Evolutionary conservation across 2,329 filamentous ascomycete species (phyloP), one percentile per base, ranked within the genome.

Genomic region (Talaromyces sp.): DNA sequence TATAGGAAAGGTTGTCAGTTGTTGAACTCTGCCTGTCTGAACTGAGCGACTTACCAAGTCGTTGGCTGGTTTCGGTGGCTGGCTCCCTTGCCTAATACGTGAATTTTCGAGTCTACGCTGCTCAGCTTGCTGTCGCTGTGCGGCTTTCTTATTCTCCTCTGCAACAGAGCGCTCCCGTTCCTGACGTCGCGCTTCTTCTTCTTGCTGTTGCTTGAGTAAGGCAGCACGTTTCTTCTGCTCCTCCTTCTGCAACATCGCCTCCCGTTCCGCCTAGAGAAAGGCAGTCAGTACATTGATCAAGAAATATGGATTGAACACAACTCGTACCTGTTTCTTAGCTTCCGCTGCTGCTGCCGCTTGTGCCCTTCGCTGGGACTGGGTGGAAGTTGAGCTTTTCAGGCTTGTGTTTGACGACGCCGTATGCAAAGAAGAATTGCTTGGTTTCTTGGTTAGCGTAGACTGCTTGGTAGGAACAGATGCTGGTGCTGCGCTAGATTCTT

Each of bases 221-320:
- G 86, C 87, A 57, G 86, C 86, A 66, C 90, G 85, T 79, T 93
- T 92, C 78, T 96, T 97, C 43, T 90, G 88, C 22, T 96, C 91
- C 9, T 89, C 88, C 73, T 92, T 94, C 59, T 89, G 87, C 24
- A 58, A 35, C 71, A 93, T 89, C 14, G 87, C 87, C 69, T 93
- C 91, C 57, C 88, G 87, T 73, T 96, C 92, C 71, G 96, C 93
- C 74, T 87, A 67, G 5, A 64, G 27, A 58, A 14, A 31, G 45
- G 37, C 13, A 31, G 22, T 56, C 33, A 56, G 52, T 37, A 35
- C 5, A 37, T 11, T 37, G 19, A 56, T 39, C 24, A 11, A 56
- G n/a, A 22, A n/a, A 4, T 56, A 1, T 24, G 52, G n/a, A 2
- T 24, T 24, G 11, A 39, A 14, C 7, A 37, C 2, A 22, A 22